Evolutionary conservation across 257 asterid genomes (phyloP), one percentile per base, ranked within the genome.

Genomic region (Verbascum thapsus): DNA sequence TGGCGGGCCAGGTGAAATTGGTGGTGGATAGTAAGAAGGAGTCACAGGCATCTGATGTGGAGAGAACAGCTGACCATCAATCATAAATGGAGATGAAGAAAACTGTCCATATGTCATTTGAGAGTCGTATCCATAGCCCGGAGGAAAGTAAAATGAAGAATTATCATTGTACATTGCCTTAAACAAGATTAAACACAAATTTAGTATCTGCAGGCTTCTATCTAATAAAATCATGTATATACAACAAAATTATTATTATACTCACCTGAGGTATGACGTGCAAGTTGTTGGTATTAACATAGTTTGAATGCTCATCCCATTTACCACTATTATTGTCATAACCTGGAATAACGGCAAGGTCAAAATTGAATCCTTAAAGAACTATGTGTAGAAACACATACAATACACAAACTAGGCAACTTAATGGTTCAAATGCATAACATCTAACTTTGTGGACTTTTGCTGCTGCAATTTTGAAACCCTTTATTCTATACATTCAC

Each of bases 101-200:
- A n/a, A n/a, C n/a, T n/a, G n/a, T n/a, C 96, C 97, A 75, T 81
- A 90, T 58, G 89, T 88, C 97, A 92, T 85, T 73, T 83, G 96
- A 68, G 96, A 67, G 63, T 94, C 98, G 57, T 72, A 90, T 69
- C 95, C 99, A 77, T 85, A 91, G 60, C 94, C 87, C 58, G 95
- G 85, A 68, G 92, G 94, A 62, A 72, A 85, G 74, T 79, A 83
- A 69, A 84, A 67, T 6, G 98, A 78, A 22, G 92, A 72, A 72
- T 81, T 88, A 17, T 94, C 99, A 66, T 88, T 94, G 90, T 84
- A 94, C 91, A 90, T 83, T 60, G 81, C 95, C 99, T 94, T 53
- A 59, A 78, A 80, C 51, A 69, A 57, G 54, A 64, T 72, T 50
- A 76, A 67, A 42, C 64, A 66, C 30, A 63, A 17, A 68, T 37